Conservation (phyloP, 139 green algal genomes). For the Volvox reticuliferus region DNA sequence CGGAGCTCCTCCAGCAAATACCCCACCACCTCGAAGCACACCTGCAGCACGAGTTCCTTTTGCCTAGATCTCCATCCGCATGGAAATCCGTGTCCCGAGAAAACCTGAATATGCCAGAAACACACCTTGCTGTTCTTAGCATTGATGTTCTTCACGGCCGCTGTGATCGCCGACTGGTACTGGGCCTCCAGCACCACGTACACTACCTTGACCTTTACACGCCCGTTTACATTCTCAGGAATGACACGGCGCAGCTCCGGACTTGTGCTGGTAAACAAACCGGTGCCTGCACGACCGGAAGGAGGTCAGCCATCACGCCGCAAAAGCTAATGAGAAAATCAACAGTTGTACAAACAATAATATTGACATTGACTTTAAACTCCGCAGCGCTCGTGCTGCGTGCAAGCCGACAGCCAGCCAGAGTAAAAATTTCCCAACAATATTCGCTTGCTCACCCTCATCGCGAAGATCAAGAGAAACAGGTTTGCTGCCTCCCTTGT, state of each 20-base stretch:
- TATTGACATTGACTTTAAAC: too few relatives aligned
- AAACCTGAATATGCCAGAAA: background rate
- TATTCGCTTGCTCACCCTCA: slow-evolving; percentile 49
- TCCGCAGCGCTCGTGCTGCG: background rate
- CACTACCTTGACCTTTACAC: slow-evolving; percentile 92
- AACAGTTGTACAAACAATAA: too few relatives aligned
- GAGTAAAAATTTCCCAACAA: background rate
- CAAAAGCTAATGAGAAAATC: too few relatives aligned
- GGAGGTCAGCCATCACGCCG: background rate
- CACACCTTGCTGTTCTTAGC: slow-evolving; percentile 76
- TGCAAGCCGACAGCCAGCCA: background rate
- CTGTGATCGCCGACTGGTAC: slow-evolving; percentile 94
- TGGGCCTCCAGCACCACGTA: slow-evolving; percentile 99
- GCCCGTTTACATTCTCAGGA: slow-evolving; percentile 71
- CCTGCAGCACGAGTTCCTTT: slow-evolving; percentile 12
- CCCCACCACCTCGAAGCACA: slow-evolving; percentile 97
- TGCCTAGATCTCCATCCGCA: background rate
- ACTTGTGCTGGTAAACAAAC: slow-evolving; percentile 94
- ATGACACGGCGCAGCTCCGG: slow-evolving; percentile 90
- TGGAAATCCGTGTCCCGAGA: too few relatives aligned
- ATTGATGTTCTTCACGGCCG: slow-evolving; percentile 95
- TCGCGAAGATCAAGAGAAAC: slow-evolving; percentile 67
- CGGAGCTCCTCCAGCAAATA: slow-evolving; percentile 99
- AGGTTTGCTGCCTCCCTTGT: slow-evolving; percentile 42
- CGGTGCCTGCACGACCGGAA: slow-evolving; percentile 54